Percentiles rank a stretch among this genome's conserved stretches.
These are phyloP conservation scores for Passiflora organensis DNA, from an alignment of 345 rosid genomes.

Conservation along the genomic window DNA sequence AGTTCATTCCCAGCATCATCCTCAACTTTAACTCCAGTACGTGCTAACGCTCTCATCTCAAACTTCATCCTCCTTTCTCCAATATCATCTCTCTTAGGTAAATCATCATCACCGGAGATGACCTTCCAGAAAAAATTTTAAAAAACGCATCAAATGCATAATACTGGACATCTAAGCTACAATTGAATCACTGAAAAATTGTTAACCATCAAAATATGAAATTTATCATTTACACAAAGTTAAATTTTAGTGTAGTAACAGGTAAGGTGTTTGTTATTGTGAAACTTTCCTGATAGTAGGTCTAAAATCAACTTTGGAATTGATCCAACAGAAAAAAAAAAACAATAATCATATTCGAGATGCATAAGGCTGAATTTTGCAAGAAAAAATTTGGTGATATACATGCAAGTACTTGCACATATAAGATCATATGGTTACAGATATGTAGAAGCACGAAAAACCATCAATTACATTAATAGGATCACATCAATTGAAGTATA, in stretches of 20 bases:
- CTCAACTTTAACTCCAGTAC: slow-evolving; percentile 64
- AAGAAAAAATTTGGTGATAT: too few species aligned
- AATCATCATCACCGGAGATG: slow-evolving; percentile 81
- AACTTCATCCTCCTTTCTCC: slow-evolving; percentile 90
- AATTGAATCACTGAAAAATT: background rate
- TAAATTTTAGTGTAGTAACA: background rate
- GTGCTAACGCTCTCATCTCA: slow-evolving; percentile 75
- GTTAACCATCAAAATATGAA: background rate
- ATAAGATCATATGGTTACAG: too few species aligned
- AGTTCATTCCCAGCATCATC: slow-evolving; percentile 43
- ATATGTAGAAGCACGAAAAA: too few species aligned
- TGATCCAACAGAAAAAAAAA: background rate
- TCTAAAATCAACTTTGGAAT: background rate
- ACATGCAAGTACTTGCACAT: too few species aligned
- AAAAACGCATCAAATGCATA: background rate
- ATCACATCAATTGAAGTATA: too few species aligned
- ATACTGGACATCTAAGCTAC: too few species aligned
- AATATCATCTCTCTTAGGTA: slow-evolving; percentile 85
- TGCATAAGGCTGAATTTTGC: background rate
- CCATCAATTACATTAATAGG: too few species aligned
- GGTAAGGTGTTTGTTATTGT: too few species aligned
- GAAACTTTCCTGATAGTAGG: slow-evolving; percentile 4
- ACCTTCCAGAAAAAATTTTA: slow-evolving; percentile 30
- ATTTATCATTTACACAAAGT: background rate
- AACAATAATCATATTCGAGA: background rate